Evolutionary conservation across 805 yeast species (phyloP), one percentile per base, ranked within the genome.

Genomic region (Naumovozyma dairenensis): DNA sequence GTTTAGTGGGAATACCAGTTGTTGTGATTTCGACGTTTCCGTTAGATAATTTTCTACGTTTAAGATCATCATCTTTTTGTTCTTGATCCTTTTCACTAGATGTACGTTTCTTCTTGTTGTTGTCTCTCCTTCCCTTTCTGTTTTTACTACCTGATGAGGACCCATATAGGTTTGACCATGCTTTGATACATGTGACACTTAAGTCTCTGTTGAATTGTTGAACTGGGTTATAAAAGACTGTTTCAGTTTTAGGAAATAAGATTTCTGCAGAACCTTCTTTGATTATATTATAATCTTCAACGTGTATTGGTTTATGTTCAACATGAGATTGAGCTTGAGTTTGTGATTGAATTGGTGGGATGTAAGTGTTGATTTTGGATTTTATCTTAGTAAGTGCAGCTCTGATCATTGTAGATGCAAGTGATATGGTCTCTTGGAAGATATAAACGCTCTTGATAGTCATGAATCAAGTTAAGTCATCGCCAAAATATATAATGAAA

Each of bases 141-240:
- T 32, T 38, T 19, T 37, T 46, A 13, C 30, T 33, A 2, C 21
- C 16, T 16, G 45, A 36, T 33, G 55, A 56, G 38, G 57, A 40
- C 14, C 66, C 59, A 41, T 74, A 77, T 22, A 80, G 47, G 35
- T 79, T 74, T 26, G 78, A 69, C 89, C 94, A 92, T 0, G 97
- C 94, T 37, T 77, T 71, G 40, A 92, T 87, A 6, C 84, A 86
- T 46, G 80, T 63, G 5, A 84, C 80, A 44, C 94, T 80, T 31
- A 92, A 62, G 54, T 92, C 99, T 48, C 99, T 71, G 58, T 92
- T 92, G 61, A 86, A 92, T 60, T 89, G 97, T 60, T 92, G 99
- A 36, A 92, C 81, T 7, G 94, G 96, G 55, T 92, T 92, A 60
- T 92, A 92, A 53, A 92, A 92, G 8, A 92, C 98, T 38, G 69